Evolutionary conservation across 352 stramenopile species (phyloP).

Genomic region (Elongisporangium prolatum): DNA sequence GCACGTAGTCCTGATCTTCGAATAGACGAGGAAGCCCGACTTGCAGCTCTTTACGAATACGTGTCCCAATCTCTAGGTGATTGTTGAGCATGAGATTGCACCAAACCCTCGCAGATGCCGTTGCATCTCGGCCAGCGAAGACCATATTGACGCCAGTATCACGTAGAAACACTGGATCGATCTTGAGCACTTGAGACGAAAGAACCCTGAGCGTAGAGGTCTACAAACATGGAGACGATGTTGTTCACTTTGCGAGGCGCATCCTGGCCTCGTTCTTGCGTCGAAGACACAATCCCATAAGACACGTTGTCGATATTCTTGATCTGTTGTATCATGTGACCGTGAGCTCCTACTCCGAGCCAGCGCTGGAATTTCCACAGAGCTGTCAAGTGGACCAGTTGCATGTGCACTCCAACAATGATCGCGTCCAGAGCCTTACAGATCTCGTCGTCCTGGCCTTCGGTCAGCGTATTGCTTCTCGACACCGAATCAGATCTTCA

Average conservation of each 20-base stretch:
- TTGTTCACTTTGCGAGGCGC: slow-evolving; percentile 13
- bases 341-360: slow-evolving; percentile 23
- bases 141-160: slow-evolving; percentile 80
- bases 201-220: slow-evolving; percentile 13
- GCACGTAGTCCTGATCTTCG: slow-evolving; percentile 10
- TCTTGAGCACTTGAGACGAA: slow-evolving; percentile 5
- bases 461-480: slow-evolving; percentile 33
- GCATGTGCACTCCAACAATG: background rate
- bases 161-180: slow-evolving; percentile 42
- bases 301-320: slow-evolving; percentile 18
- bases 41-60: slow-evolving; percentile 34
- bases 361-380: slow-evolving; percentile 30
- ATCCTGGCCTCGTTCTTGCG: background rate
- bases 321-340: slow-evolving; percentile 17
- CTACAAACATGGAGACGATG: slow-evolving; percentile 39
- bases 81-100: slow-evolving; percentile 70
- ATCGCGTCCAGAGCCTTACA: no score
- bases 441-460: background rate
- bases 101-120: slow-evolving; percentile 65
- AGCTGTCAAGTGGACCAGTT: slow-evolving; percentile 27
- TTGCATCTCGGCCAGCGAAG: slow-evolving; percentile 71
- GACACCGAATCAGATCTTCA: slow-evolving; percentile 47
- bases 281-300: slow-evolving; percentile 16
- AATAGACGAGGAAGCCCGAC: slow-evolving; percentile 43
- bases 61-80: slow-evolving; percentile 32